Base-by-base conservation (phyloP, 2,329 filamentous ascomycete species). In the Coleophoma cylindrospora region DNA sequence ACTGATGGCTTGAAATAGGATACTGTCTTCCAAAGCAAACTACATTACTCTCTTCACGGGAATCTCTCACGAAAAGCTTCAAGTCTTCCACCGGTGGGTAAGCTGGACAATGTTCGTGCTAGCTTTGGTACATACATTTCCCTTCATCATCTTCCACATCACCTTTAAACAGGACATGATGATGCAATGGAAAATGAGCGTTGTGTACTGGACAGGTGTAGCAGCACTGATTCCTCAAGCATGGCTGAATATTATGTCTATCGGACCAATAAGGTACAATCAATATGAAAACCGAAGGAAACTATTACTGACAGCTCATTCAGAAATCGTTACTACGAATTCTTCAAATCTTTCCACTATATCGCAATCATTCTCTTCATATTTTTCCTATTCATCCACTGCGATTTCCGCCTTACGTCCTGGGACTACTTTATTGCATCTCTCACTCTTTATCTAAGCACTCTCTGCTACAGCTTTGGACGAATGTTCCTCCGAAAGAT, bases 331-430 rank as follows among this genome's bases (percentile, higher is more conserved):
- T 50, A 44, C 33, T 96, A 95, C 67, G 91, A 96, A 65, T 69
- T 89, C 1, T 96, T 96, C 63, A 83, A 92, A 32, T 68, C 84
- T 21, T 72, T 94, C 3, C 91, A 96, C 63, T 80, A 91, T 0
- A 89, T 91, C 0, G 85, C 89, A 11, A 85, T 88, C 1, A 79
- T 91, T 38, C 73, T 89, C 14, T 95, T 92, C 61, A 72, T 96
- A 10, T 90, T 79, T 2, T 79, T 95, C 65, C 76, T 96, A 38
- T 95, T 96, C 70, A 96, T 91, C 90, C 91, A 96, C 67, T 94
- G 89, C 61, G 87, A 91, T 69, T 95, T 95, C 68, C 92, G 86
- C 58, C 77, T 96, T 34, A 84, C 84, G 50, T 95, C 91, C 0
- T 96, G 91, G 91, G 75, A 82, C 61, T 96, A 96, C 63, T 80